A percentile compares a stretch with the other conserved stretches of the same genome.
Evolutionary conservation across 768 basidiomycete species (phyloP).

Genomic region (Chlorophyllum brunneum): DNA sequence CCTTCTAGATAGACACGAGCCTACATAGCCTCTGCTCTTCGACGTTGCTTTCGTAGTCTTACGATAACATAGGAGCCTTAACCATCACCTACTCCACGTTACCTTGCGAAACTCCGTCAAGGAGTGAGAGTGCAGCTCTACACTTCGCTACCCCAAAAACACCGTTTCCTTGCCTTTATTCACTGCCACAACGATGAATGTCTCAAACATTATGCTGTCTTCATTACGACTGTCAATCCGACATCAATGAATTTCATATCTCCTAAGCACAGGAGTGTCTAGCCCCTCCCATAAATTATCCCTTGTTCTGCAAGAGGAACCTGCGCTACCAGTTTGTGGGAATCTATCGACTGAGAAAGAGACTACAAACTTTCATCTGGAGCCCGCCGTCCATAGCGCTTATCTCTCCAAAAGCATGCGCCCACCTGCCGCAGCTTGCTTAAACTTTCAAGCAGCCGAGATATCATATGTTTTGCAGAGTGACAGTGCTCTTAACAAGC

Average conservation of each 20-base stretch:
- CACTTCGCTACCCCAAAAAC: neutral
- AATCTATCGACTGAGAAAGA: neutral
- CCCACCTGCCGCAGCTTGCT: no score
- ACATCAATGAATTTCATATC: neutral
- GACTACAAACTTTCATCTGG: no score
- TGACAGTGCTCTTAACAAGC: no score
- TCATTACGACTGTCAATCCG: neutral
- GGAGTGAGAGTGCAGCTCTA: neutral
- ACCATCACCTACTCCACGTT: neutral
- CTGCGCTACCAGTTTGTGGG: neutral
- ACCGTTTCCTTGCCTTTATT: no score
- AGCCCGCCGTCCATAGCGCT: no score
- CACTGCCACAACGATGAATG: neutral
- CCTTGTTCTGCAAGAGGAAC: neutral
- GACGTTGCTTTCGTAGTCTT: neutral
- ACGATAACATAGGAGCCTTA: neutral
- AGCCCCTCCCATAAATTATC: neutral
- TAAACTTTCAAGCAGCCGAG: no score
- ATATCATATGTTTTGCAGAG: no score
- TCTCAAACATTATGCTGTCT: neutral
- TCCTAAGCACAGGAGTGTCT: no score
- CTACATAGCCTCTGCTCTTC: neutral
- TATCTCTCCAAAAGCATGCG: no score
- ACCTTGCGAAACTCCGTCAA: neutral
- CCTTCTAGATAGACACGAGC: slow-evolving; percentile 1